Evolutionary conservation across 2,329 filamentous ascomycete genomes (phyloP), one percentile per base, ranked within the genome.

Genomic region (Colletotrichum abscissum): DNA sequence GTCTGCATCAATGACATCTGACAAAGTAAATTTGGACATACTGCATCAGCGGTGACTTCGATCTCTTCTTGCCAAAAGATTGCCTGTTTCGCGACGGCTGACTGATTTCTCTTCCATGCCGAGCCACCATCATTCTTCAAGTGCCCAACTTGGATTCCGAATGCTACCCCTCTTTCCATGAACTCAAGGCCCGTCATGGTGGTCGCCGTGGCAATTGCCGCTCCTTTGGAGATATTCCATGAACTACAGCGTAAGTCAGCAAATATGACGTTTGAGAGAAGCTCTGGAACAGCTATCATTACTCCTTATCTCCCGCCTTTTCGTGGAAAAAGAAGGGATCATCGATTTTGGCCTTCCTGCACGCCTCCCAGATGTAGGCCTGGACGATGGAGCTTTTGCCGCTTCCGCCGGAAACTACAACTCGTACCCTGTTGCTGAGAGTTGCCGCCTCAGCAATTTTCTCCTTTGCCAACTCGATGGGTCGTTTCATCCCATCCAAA

Each of bases 121-220:
- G 33, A 35, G 0, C 33, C 46, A 6, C n/a, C 46, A 16, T 3
- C 7, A 1, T 49, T 49, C n/a, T 1, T 33, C 4, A 59, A 2
- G 30, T 24, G 22, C 8, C 28, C 16, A 19, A 11, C n/a, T 26
- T 60, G 58, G 14, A 60, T 12, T 30, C 58, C 58, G 33, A 60
- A 60, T 12, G 58, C 58, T 24, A 35, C 58, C 2, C 58, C 58
- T 16, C 80, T 12, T 4, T 26, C 26, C 4, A 60, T 42, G 11
- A 60, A 60, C 16, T 60, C 30, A 1, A 19, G 28, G 3, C n/a
- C 58, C 16, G 58, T 42, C 9, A 38, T 38, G 5, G 19, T 24
- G 1, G 5, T 60, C 9, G 58, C 30, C 1, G 28, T 60, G 11
- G 58, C 58, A 42, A 60, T 24, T 11, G 58, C 58, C 12, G 58